Base-by-base conservation (phyloP, 768 basidiomycete species). In the Tephrocybe sp. region DNA sequence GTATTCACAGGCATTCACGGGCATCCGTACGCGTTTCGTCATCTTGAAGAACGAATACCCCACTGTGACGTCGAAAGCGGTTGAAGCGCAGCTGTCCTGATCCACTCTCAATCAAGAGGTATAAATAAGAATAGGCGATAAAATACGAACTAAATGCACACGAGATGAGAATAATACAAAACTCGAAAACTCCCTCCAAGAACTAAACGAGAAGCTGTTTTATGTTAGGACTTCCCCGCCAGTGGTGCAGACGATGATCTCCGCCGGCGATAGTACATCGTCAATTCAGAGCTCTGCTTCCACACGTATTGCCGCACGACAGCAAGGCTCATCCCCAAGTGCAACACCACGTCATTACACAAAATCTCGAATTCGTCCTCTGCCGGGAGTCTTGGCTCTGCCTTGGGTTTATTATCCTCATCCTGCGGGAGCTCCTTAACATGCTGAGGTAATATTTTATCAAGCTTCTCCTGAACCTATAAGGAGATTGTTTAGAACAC, bases 301-400 rank as follows among this genome's bases (percentile, higher is more conserved):
- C 92, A 97, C 17, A 93, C 80, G 60, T 83, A 97, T 65, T 95
- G 92, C 53, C 92, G 84, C 51, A 95, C 86, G 14, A 89, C 88
- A 4, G 90, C 95, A 32, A 99, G 77, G 5, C 90, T 95, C 84
- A 96, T 93, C 56, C 85, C 83, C 22, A 88, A 72, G 19, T 95
- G 88, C 31, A 98, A 74, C 13, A 89, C 72, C n/a, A 78, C 72
- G 54, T 92, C 89, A 58, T 91, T 92, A 68, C 94, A 97, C 22
- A 97, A 65, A 39, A 98, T 82, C 69, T 98, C 95, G 64, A 91
- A 87, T 23, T 78, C 61, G 20, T 92, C 87, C 58, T 92, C 91
- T 9, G 81, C 72, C 53, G 68, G 70, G 7, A 54, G 54, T 52
- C 47, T 59, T 16, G 30, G 23, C 19, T 39, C 48, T 5, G 43